phyloP scores from a whole-genome alignment of 2,329 filamentous ascomycete genomes.

The Mycosphaerelloides madeirae region DNA sequence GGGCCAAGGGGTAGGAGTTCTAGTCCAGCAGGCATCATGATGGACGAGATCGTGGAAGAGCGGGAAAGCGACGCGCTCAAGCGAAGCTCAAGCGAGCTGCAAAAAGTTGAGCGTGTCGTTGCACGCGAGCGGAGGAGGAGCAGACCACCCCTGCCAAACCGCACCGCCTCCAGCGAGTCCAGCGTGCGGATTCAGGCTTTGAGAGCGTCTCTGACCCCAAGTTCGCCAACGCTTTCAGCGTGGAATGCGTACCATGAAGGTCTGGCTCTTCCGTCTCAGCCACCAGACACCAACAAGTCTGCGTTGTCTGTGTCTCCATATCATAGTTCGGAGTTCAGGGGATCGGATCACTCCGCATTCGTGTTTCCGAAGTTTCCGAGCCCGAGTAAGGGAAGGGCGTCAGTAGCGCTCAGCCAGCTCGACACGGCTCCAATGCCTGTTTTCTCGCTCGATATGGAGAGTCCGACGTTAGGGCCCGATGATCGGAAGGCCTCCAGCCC shows the following conservation, averaged over 20 bases:
- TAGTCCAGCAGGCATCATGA: slow-evolving; percentile 29
- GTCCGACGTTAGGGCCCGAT: slow-evolving; percentile 10
- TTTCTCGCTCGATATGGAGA: slow-evolving; percentile 18
- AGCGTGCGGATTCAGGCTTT: slow-evolving; percentile 34
- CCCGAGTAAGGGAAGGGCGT: slow-evolving; percentile 19
- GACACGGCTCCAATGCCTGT: slow-evolving; percentile 21
- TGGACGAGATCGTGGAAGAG: slow-evolving; percentile 39
- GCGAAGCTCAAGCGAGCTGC: slow-evolving; percentile 3
- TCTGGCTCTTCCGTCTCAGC: slow-evolving; percentile 8
- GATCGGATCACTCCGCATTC: slow-evolving; percentile 21
- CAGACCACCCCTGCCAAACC: slow-evolving; percentile 10
- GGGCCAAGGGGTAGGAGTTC: slow-evolving; percentile 34
- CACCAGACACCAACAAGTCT: slow-evolving; percentile 12
- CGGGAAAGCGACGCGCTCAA: slow-evolving; percentile 22
- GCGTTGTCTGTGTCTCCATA: background rate
- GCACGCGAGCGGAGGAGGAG: slow-evolving; percentile 2
- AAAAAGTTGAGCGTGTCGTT: slow-evolving; percentile 3
- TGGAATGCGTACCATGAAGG: slow-evolving; percentile 30
- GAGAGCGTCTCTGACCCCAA: slow-evolving; percentile 37
- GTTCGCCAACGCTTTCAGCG: slow-evolving; percentile 36
- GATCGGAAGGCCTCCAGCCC: slow-evolving; percentile 15
- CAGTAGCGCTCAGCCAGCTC: slow-evolving; percentile 9
- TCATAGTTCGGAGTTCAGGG: slow-evolving; percentile 2
- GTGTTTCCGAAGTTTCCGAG: slow-evolving; percentile 37
- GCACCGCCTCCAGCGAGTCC: slow-evolving; percentile 33